phyloP scores from a whole-genome alignment of 495 filamentous ascomycete species.

The Hypoxylon fragiforme region DNA sequence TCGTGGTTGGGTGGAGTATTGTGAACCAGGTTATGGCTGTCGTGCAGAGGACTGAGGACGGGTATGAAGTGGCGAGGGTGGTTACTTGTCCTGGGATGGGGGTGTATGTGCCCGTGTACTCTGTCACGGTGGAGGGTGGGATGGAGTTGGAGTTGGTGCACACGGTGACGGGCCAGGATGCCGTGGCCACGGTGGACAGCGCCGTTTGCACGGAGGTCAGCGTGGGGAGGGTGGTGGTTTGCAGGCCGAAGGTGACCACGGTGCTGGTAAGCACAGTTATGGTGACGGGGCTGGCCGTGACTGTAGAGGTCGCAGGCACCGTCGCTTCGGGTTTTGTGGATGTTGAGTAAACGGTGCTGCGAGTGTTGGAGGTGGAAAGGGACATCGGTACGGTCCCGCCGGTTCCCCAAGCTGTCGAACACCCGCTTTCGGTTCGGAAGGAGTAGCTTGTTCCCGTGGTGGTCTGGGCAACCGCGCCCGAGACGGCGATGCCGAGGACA shows the following conservation, averaged over 20 bases:
- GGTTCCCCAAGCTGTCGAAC: conserved; percentile 14
- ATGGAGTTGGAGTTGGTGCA: conserved; percentile 22
- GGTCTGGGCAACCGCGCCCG: conserved; percentile 9
- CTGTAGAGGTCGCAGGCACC: no score
- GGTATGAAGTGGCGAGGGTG: conserved; percentile 20
- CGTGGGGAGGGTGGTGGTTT: conserved; percentile 6
- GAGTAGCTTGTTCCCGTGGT: conserved; percentile 17
- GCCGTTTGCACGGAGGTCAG: neutral
- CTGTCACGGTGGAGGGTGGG: conserved; percentile 28
- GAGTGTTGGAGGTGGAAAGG: conserved; percentile 15
- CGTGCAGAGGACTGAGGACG: conserved; percentile 22
- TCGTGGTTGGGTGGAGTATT: conserved; percentile 18
- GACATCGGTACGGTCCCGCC: conserved; percentile 15
- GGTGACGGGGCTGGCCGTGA: no score
- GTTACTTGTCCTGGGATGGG: conserved; percentile 29
- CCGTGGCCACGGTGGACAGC: conserved; percentile 24
- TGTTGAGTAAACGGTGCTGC: conserved; percentile 5
- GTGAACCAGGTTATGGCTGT: conserved; percentile 15
- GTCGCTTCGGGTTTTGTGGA: conserved; percentile 17
- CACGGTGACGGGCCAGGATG: conserved; percentile 15
- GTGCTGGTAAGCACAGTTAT: conserved; percentile 3
- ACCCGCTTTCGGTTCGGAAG: conserved; percentile 13
- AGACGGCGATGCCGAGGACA: conserved; percentile 2
- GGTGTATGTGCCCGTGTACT: conserved; percentile 32
- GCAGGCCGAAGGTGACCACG: neutral